Evolutionary conservation across 2,329 filamentous ascomycete species (phyloP).

Genomic region (Fusarium penzigii): DNA sequence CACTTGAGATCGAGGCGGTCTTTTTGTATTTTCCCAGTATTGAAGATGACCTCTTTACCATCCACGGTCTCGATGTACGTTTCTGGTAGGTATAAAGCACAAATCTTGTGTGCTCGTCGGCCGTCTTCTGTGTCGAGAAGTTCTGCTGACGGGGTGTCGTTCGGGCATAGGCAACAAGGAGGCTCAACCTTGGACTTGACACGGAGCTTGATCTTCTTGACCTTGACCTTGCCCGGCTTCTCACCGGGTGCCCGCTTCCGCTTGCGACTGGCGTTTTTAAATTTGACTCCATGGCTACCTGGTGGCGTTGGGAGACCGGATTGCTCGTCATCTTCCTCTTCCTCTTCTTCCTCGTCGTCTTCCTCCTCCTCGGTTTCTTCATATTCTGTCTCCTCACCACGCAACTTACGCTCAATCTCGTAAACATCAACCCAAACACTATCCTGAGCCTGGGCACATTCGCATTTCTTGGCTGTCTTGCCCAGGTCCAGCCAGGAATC

Average conservation of each 20-base stretch:
- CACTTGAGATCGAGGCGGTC: conserved; percentile 90
- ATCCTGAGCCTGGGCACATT: conserved; percentile 92
- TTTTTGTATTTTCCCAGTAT: conserved; percentile 80
- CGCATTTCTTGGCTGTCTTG: conserved; percentile 92
- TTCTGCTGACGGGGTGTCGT: conserved; percentile 78
- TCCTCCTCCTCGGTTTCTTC: conserved; percentile 76
- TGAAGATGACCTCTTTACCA: conserved; percentile 72
- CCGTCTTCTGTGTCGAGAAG: conserved; percentile 88
- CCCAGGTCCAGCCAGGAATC: conserved; percentile 95
- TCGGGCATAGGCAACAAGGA: conserved; percentile 90
- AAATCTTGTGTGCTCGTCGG: conserved; percentile 82
- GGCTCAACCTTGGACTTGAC: conserved; percentile 71
- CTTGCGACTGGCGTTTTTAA: conserved; percentile 64
- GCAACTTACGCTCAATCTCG: conserved; percentile 90
- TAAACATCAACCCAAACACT: conserved; percentile 98
- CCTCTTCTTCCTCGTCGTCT: conserved; percentile 56
- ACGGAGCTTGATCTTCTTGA: conserved; percentile 80
- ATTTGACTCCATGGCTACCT: conserved; percentile 69
- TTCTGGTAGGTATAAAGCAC: conserved; percentile 88
- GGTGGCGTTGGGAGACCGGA: conserved; percentile 79
- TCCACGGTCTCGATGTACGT: conserved; percentile 78
- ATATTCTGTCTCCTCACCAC: conserved; percentile 84
- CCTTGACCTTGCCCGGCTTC: conserved; percentile 52
- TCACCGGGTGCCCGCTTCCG: conserved; percentile 45
- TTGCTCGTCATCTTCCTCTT: conserved; percentile 63